Evolutionary conservation across 176 grass and related monocot genomes (phyloP).

Genomic region (Rhynchospora breviuscula): DNA sequence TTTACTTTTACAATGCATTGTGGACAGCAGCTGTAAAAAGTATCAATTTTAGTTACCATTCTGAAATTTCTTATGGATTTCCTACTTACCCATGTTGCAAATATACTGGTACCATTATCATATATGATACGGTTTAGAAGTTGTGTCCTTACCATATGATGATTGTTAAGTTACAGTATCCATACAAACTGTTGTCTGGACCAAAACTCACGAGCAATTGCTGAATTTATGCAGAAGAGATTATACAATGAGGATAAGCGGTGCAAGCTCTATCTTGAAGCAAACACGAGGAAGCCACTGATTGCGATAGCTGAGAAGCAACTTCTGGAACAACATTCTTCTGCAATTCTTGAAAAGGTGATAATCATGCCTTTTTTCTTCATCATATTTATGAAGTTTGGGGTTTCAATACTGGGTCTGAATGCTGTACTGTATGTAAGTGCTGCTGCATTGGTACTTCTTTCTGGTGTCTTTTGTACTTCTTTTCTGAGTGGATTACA

Average conservation of each 20-base stretch:
- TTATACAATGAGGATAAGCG: conserved; percentile 98
- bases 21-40: not conserved
- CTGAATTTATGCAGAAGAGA: conserved; percentile 57
- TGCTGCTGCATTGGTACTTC: not conserved
- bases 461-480: not conserved
- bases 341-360: conserved; percentile 96
- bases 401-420: not conserved
- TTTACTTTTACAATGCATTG: conserved; percentile 5
- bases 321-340: conserved; percentile 74
- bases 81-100: conserved; percentile 19
- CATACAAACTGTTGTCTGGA: not conserved
- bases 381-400: too few species aligned
- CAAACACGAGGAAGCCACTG: conserved; percentile 80
- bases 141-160: not conserved
- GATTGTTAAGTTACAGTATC: not conserved
- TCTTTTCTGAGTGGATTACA: not conserved
- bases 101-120: not conserved
- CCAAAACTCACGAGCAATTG: not conserved
- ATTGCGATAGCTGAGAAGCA: conserved; percentile 85
- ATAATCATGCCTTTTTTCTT: not conserved
- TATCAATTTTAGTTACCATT: not conserved
- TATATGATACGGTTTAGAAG: conserved; percentile 8
- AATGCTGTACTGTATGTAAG: not conserved
- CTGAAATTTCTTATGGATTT: conserved; percentile 7
- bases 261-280: conserved; percentile 86